A percentile compares a stretch with the other conserved stretches of the same genome.
These are phyloP conservation scores for Fraxinus xanthoxyloides DNA, from an alignment of 305 asterid genomes.

Conservation along the genomic window DNA sequence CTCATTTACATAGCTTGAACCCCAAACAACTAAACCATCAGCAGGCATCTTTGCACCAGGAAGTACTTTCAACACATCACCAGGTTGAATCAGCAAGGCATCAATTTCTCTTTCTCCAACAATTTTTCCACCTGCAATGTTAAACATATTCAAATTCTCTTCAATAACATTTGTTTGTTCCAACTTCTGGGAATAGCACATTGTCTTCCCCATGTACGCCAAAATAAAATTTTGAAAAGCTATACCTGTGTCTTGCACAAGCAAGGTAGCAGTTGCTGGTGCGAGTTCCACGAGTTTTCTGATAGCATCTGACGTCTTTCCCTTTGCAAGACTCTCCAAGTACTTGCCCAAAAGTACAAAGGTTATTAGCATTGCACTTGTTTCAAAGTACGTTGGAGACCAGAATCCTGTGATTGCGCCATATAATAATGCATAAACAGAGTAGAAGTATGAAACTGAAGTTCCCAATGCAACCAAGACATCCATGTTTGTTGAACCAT, in stretches of 20 bases:
- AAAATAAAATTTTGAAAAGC: conserved; percentile 11
- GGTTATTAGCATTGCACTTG: conserved; percentile 97
- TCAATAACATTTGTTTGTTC: not conserved
- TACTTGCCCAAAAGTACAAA: conserved; percentile 95
- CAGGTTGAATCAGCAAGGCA: conserved; percentile 90
- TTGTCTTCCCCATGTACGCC: not conserved
- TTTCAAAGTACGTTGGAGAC: conserved; percentile 96
- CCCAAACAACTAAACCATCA: conserved; percentile 94
- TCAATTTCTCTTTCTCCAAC: conserved; percentile 89
- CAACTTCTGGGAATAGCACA: conserved; percentile 7
- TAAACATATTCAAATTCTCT: conserved; percentile 19
- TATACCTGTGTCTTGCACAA: conserved; percentile 74
- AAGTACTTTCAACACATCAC: conserved; percentile 81
- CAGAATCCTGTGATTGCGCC: conserved; percentile 90
- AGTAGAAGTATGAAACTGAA: conserved; percentile 92
- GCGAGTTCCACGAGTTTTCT: conserved; percentile 93
- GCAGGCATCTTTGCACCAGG: conserved; percentile 95
- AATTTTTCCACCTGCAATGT: conserved; percentile 75
- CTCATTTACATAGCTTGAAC: conserved; percentile 93
- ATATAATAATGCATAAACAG: conserved; percentile 84
- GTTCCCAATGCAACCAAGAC: conserved; percentile 97
- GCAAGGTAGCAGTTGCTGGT: conserved; percentile 86
- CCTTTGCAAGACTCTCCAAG: conserved; percentile 92
- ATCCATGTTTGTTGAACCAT: conserved; percentile 99
- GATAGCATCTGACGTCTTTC: conserved; percentile 97